Evolutionary conservation across 2,329 filamentous ascomycete genomes (phyloP).

Genomic region (Penicillium sp.): DNA sequence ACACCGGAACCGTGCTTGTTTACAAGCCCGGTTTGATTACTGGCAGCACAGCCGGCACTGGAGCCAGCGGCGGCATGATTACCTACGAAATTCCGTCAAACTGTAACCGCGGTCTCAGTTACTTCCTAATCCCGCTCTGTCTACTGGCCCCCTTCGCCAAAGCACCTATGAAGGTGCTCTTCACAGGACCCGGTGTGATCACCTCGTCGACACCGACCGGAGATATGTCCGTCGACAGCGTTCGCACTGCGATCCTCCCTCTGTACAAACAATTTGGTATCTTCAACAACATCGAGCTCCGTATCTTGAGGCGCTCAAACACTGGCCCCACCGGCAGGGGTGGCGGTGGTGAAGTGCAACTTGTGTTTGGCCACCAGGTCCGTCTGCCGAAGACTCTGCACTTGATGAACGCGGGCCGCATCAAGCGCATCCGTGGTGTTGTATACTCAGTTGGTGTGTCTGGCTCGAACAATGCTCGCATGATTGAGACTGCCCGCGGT

Average conservation of each 20-base stretch:
- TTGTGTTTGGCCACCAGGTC: conserved; percentile 90
- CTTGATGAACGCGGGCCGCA: conserved; percentile 74
- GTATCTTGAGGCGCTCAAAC: conserved; percentile 77
- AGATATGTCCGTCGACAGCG: conserved; percentile 88
- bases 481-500: conserved; percentile 87
- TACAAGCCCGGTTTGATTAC: conserved; percentile 92
- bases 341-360: conserved; percentile 87
- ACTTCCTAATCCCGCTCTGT: conserved; percentile 86
- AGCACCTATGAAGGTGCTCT: conserved; percentile 81
- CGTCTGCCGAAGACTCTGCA: conserved; percentile 92
- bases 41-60: conserved; percentile 73
- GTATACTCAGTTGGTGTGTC: conserved; percentile 91
- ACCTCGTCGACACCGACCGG: conserved; percentile 79
- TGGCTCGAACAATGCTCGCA: conserved; percentile 87
- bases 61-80: conserved; percentile 71
- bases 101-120: conserved; percentile 79
- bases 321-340: conserved; percentile 70
- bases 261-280: conserved; percentile 91
- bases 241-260: conserved; percentile 88
- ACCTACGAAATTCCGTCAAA: conserved; percentile 75
- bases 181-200: conserved; percentile 88
- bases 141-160: conserved; percentile 92
- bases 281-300: conserved; percentile 76
- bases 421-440: conserved; percentile 87
- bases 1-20: conserved; percentile 88